Base-by-base conservation (phyloP, 2,329 filamentous ascomycete species). In the Whalleya microplaca region DNA sequence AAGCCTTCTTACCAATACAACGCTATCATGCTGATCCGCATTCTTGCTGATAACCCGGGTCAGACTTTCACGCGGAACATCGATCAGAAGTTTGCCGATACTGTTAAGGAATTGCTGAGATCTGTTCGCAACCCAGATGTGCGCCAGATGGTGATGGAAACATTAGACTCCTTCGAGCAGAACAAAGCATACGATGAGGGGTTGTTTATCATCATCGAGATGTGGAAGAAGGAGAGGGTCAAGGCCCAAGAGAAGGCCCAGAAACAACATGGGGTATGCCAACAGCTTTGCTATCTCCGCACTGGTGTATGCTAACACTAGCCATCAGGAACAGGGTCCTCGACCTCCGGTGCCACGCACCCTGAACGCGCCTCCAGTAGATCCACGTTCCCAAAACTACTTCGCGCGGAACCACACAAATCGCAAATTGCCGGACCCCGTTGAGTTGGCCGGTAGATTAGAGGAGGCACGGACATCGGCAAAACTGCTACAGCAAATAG, bases 1-100 rank as follows among this genome's bases (percentile, higher is more conserved):
- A 79, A 78, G 45, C 80, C 91, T 9, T 86, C 90, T 66, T 86
- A 88, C 65, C 94, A 98, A 74, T 98, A 97, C 81, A 97, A 98
- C 76, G 89, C 92, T 61, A 87, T 98, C 69, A 98, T 98, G 95
- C 84, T 99, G 53, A 81, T 96, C 65, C 89, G 94, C 59, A 99
- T 99, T 69, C 79, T 99, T 63, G 83, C 87, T 65, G 93, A 98
- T 73, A 97, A 99, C 72, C 95, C 95, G 0, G 94, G 94, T 27
- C 82, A 84, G 51, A 92, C 87, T 1, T 99, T 99, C 69, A 96
- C 94, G n/a, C 84, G 90, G 64, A 93, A 96, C 72, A 75, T 98
- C 42, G 93, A 97, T 73, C 82, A 87, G 69, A 91, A 91, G 68
- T 98, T 97, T 69, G 85, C 90, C 51, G 82, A 88, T 42, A 86